Evolutionary conservation across 805 yeast genomes (phyloP), one percentile per base, ranked within the genome.

Genomic region (Wickerhamomyces bovis): DNA sequence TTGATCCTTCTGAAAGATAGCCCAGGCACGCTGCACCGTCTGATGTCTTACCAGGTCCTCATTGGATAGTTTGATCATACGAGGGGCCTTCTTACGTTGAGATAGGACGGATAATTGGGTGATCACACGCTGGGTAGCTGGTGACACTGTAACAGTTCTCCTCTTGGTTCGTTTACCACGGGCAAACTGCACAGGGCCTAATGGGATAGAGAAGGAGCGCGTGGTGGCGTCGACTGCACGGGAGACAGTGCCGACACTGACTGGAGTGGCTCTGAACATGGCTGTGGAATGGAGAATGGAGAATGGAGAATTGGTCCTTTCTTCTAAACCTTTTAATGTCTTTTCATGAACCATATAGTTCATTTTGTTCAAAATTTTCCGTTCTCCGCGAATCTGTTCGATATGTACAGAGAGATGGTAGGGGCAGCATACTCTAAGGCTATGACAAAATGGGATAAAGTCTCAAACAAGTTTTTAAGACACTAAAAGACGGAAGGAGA

Each of bases 21-120:
- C 68, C 97, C 97, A 94, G 8, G 97, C 97, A 46, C 78, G 81
- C 55, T 78, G 80, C 46, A 94, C 83, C 11, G 89, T 80, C 53
- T 80, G 78, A 63, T 92, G 98, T 60, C 94, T 86, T 52, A 92
- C 74, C 47, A 83, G 72, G 62, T 94, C 98, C 64, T 90, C 97
- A 22, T 76, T 71, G 54, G 83, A 76, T 30, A 89, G 70, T 58
- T 83, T 87, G 52, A 94, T 66, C 56, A 88, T 70, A 55, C 81
- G 79, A 41, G 99, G 99, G 66, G 83, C 90, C 66, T 89, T 92
- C 70, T 89, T 82, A 48, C 85, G 77, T 8, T 95, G 97, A 12
- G 94, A 80, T 55, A 90, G 65, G 20, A 92, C 96, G 38, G 95
- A 83, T 52, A 92, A 75, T 68, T 69, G 76, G 10, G 72, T 70